Conservation (phyloP, 2,329 filamentous ascomycete species). For the Aspergillus pseudotamarii region DNA sequence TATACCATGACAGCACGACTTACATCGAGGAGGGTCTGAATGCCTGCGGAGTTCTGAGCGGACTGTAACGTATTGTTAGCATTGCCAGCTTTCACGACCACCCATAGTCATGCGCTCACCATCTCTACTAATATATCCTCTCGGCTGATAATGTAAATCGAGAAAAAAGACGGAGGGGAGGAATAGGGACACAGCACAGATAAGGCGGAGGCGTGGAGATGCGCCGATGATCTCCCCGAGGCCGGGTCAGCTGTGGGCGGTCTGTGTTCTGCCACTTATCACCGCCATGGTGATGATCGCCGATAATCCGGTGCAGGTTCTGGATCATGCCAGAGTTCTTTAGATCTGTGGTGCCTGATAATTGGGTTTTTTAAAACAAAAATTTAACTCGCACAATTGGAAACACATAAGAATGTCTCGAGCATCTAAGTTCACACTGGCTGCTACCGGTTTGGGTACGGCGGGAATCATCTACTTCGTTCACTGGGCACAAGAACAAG, state of each 20-base stretch:
- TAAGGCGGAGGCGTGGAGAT: slow-evolving; percentile 29
- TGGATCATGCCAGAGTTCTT: slow-evolving; percentile 1
- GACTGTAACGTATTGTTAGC: slow-evolving; percentile 60
- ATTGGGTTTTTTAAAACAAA: neutral
- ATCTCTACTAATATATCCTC: slow-evolving; percentile 26
- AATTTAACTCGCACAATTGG: neutral
- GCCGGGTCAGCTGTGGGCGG: slow-evolving; percentile 31
- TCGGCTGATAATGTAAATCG: slow-evolving; percentile 8
- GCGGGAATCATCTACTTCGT: slow-evolving; percentile 79
- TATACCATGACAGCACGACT: slow-evolving; percentile 36
- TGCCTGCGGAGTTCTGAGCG: slow-evolving; percentile 96
- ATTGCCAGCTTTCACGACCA: slow-evolving; percentile 9
- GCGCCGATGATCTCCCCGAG: slow-evolving; percentile 25
- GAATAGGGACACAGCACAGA: slow-evolving; percentile 16
- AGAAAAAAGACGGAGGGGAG: slow-evolving; percentile 11
- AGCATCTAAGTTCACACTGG: slow-evolving; percentile 83
- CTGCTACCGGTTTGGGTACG: slow-evolving; percentile 75
- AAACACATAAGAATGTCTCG: slow-evolving; percentile 70
- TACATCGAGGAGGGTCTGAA: slow-evolving; percentile 98
- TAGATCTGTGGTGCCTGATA: neutral
- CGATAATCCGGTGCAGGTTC: slow-evolving; percentile 15
- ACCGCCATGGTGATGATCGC: slow-evolving; percentile 35
- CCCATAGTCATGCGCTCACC: slow-evolving; percentile 26
- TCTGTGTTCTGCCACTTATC: slow-evolving; percentile 34
- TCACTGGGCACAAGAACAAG: slow-evolving; percentile 82